Evolutionary conservation across 148 eudicot species (phyloP).

Genomic region (Amaranthus palmeri): DNA sequence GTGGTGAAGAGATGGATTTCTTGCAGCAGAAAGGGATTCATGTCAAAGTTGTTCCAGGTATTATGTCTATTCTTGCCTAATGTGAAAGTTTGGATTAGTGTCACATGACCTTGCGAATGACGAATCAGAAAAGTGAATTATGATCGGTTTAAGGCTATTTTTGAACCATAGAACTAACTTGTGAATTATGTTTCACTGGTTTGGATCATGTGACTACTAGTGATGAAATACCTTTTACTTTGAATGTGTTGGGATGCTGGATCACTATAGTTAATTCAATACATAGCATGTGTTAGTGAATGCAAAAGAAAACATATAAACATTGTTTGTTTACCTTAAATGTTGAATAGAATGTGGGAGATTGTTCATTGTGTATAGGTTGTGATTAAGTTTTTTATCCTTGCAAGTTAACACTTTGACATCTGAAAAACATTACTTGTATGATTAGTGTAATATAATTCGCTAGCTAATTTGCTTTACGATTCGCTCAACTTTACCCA

Average conservation of each 20-base stretch:
- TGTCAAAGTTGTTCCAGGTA: conserved; percentile 96
- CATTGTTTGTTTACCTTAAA: neutral
- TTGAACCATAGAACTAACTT: too few relatives aligned
- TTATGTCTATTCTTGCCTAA: neutral
- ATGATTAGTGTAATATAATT: too few relatives aligned
- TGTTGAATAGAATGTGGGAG: neutral
- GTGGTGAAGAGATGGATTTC: conserved; percentile 99
- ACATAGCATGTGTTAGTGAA: neutral
- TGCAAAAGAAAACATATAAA: neutral
- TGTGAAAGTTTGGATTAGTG: neutral
- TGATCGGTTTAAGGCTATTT: too few relatives aligned
- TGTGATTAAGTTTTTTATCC: neutral
- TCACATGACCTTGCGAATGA: too few relatives aligned
- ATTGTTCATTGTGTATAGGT: neutral
- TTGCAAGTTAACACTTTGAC: too few relatives aligned
- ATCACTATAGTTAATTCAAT: neutral
- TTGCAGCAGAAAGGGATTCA: conserved; percentile 83
- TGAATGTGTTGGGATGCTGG: neutral
- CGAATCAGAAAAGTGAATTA: too few relatives aligned
- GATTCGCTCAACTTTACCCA: too few relatives aligned
- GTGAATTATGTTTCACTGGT: too few relatives aligned
- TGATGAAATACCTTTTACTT: neutral
- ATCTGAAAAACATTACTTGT: too few relatives aligned
- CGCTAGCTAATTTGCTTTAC: too few relatives aligned
- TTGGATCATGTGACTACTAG: too few relatives aligned